Base-by-base conservation (phyloP, 1,284 basidiomycete species). In the Sanghuangporus weigelae region DNA sequence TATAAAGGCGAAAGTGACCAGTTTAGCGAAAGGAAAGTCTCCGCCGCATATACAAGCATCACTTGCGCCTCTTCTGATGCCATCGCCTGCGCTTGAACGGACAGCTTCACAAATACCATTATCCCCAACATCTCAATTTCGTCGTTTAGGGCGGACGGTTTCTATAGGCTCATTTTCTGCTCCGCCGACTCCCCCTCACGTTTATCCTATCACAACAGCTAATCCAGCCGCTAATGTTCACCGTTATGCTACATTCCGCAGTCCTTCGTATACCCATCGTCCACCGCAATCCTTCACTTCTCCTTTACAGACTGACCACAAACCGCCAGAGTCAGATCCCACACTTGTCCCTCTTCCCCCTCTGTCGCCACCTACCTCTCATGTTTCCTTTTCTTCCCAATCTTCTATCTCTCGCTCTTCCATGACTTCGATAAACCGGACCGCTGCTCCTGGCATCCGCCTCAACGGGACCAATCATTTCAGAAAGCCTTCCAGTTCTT, bases 291-390 rank as follows among this genome's bases (percentile, higher is more conserved):
- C 78, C 5, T 78, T 79, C 63, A 69, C 72, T 8, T 59, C 71
- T 44, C 64, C 66, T 7, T 31, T 64, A 21, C 55, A 59, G 44
- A 71, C 21, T 57, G 68, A 49, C 68, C 76, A 59, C 7, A 55
- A 63, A 23, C 38, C 57, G 44, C 68, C 66, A 31, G 84, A 78
- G 65, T 77, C 82, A n/a, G 84, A 87, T 64, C 81, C 85, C 0
- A 68, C 77, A 7, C 73, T 76, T 1, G 79, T 86, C 62, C 84
- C 84, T 35, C 74, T 85, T 3, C 84, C 86, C 5, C 81, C 85
- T 1, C 79, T 84, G 65, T 91, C 89, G 1, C 89, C 89, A 10
- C 85, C 89, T 0, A 75, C 78, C 40, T 92, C 90, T 19, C 78
- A 84, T 0, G 65, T 91, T 14, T 92, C 89, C 0, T 83, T 85